phyloP scores from a whole-genome alignment of 2,329 filamentous ascomycete species.

The Neonectria coccinea region DNA sequence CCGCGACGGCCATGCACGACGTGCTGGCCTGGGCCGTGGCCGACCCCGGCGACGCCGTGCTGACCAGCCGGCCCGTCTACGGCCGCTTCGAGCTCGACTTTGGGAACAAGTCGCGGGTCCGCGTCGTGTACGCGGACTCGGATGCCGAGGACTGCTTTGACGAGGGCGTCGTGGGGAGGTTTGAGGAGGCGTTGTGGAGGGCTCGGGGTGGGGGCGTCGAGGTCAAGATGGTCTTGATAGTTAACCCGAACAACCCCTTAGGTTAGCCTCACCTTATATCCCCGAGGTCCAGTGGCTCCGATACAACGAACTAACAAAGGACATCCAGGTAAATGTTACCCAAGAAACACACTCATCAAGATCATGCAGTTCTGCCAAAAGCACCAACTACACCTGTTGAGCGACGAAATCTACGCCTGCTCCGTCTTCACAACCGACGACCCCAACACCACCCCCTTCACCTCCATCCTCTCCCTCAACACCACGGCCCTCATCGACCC shows the following conservation, averaged over 20 bases:
- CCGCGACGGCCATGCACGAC: conserved; percentile 55
- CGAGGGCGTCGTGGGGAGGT: conserved; percentile 56
- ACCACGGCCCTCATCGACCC: conserved; percentile 57
- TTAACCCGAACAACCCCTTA: conserved; percentile 66
- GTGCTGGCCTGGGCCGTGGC: conserved; percentile 55
- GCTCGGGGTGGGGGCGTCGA: conserved; percentile 51
- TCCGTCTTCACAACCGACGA: conserved; percentile 58
- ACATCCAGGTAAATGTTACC: conserved; percentile 55
- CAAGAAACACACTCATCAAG: conserved; percentile 54
- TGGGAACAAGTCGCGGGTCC: conserved; percentile 54
- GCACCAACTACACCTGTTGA: conserved; percentile 64
- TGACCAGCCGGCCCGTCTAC: conserved; percentile 57
- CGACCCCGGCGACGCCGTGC: conserved; percentile 54
- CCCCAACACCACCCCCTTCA: conserved; percentile 53
- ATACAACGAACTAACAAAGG: conserved; percentile 29
- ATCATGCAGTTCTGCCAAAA: conserved; percentile 63
- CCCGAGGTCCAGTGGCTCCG: too few species aligned
- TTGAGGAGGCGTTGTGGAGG: conserved; percentile 56
- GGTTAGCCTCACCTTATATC: conserved; percentile 45
- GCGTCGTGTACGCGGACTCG: conserved; percentile 59
- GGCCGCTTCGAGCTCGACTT: conserved; percentile 64
- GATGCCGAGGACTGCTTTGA: conserved; percentile 59
- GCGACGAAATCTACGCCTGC: conserved; percentile 69
- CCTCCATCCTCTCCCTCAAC: conserved; percentile 62
- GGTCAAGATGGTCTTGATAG: conserved; percentile 62